Percentiles rank a stretch among this genome's conserved stretches.
These are phyloP conservation scores for Rostrohypoxylon terebratum DNA, from an alignment of 495 filamentous ascomycete species.

Conservation along the genomic window DNA sequence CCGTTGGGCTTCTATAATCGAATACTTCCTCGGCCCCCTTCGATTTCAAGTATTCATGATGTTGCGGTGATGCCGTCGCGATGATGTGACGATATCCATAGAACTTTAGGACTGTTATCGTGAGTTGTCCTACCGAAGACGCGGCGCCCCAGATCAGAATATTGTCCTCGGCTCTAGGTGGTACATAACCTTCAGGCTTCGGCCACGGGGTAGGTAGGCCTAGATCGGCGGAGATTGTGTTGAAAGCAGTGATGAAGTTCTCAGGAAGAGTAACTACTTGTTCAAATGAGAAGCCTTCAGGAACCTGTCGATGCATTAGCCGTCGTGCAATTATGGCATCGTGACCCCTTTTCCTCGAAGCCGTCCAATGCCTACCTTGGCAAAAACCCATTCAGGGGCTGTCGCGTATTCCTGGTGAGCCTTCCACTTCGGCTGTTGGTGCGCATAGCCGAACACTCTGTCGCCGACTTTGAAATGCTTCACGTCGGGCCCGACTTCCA, in stretches of 20 bases:
- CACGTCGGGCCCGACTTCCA: slow-evolving; percentile 56
- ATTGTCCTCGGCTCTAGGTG: slow-evolving; percentile 42
- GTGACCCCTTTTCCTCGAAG: background rate
- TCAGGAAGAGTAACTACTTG: slow-evolving; percentile 64
- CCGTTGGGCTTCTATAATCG: slow-evolving; percentile 58
- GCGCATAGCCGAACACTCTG: slow-evolving; percentile 64
- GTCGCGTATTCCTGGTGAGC: slow-evolving; percentile 62
- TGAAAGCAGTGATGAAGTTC: slow-evolving; percentile 65
- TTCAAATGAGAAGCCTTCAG: slow-evolving; percentile 50
- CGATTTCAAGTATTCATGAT: slow-evolving; percentile 55
- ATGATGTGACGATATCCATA: slow-evolving; percentile 63
- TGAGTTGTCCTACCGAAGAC: slow-evolving; percentile 63
- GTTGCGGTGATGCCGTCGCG: slow-evolving; percentile 58
- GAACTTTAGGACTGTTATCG: slow-evolving; percentile 61
- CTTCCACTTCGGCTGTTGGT: slow-evolving; percentile 51
- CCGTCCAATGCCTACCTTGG: slow-evolving; percentile 38
- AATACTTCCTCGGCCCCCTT: slow-evolving; percentile 59
- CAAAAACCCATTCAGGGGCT: slow-evolving; percentile 49
- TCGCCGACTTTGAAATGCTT: slow-evolving; percentile 57
- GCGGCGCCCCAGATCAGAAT: slow-evolving; percentile 68
- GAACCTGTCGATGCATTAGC: slow-evolving; percentile 47
- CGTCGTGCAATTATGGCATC: background rate
- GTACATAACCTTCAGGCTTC: slow-evolving; percentile 48
- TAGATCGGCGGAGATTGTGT: slow-evolving; percentile 59
- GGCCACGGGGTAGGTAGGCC: slow-evolving; percentile 62